These are phyloP conservation scores for Hemileia vastatrix DNA, from an alignment of 1,284 basidiomycete species.

Conservation along the genomic window DNA sequence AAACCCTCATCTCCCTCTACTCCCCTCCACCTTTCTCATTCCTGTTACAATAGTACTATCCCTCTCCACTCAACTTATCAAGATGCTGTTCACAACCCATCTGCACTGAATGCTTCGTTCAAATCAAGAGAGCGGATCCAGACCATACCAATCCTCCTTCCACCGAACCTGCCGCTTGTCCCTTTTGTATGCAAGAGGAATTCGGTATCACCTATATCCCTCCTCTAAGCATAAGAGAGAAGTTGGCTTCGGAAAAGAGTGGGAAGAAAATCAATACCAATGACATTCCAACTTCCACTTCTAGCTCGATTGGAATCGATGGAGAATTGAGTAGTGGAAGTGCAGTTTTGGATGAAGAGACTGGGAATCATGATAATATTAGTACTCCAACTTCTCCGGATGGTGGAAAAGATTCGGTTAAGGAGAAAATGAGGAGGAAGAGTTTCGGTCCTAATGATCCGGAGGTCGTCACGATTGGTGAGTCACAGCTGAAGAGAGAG, in stretches of 20 bases:
- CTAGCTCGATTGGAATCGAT: not conserved
- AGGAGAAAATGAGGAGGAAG: conserved; percentile 25
- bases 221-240: conserved; percentile 72
- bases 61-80: conserved; percentile 86
- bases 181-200: conserved; percentile 91
- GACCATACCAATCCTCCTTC: not conserved
- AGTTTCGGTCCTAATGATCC: conserved; percentile 29
- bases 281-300: not conserved
- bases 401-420: not conserved
- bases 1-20: no score
- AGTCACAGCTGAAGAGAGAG: no score
- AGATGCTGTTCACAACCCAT: conserved; percentile 96
- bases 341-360: not conserved
- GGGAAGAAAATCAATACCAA: no score
- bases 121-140: conserved; percentile 92
- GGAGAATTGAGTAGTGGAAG: not conserved
- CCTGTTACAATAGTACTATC: conserved; percentile 62
- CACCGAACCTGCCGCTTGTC: conserved; percentile 84
- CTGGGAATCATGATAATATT: not conserved
- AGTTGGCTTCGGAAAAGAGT: conserved; percentile 61
- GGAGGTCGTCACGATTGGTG: no score
- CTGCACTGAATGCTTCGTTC: conserved; percentile 97
- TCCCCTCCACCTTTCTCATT: no score
- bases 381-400: not conserved
- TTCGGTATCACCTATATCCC: conserved; percentile 86